Percentiles rank a stretch among this genome's conserved stretches.
These are phyloP conservation scores for Phoma sp. DNA, from an alignment of 2,329 filamentous ascomycete genomes.

Conservation along the genomic window DNA sequence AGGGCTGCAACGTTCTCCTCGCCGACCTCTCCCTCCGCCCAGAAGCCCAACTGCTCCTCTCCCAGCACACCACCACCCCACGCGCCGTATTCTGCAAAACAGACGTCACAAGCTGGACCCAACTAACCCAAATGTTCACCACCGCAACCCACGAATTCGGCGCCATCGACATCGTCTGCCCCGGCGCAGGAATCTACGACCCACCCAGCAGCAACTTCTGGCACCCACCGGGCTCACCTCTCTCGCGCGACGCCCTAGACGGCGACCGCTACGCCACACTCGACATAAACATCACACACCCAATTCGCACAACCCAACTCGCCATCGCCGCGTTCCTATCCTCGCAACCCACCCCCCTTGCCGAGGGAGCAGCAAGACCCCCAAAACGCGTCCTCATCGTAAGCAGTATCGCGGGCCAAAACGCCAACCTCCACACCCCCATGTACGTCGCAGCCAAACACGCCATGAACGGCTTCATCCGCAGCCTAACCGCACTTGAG, in stretches of 20 bases:
- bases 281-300: slow-evolving; percentile 59
- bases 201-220: slow-evolving; percentile 58
- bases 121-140: slow-evolving; percentile 45
- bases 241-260: slow-evolving; percentile 44
- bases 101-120: slow-evolving; percentile 50
- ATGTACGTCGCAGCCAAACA: slow-evolving; percentile 58
- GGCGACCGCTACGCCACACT: slow-evolving; percentile 43
- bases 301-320: slow-evolving; percentile 57
- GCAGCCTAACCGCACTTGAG: slow-evolving; percentile 60
- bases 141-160: slow-evolving; percentile 40
- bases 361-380: no score
- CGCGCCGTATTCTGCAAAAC: slow-evolving; percentile 55
- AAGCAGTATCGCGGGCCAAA: slow-evolving; percentile 55
- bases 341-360: slow-evolving; percentile 33
- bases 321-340: slow-evolving; percentile 55
- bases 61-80: slow-evolving; percentile 28
- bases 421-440: slow-evolving; percentile 47
- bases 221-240: slow-evolving; percentile 52
- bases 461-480: slow-evolving; percentile 57
- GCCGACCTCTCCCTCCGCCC: slow-evolving; percentile 57
- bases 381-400: slow-evolving; percentile 56
- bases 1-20: slow-evolving; percentile 57
- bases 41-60: slow-evolving; percentile 53
- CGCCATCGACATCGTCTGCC: slow-evolving; percentile 56
- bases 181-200: slow-evolving; percentile 59